phyloP scores from a whole-genome alignment of 225 moss, liverwort and hornwort species.

The Sphagnum tenellum region DNA sequence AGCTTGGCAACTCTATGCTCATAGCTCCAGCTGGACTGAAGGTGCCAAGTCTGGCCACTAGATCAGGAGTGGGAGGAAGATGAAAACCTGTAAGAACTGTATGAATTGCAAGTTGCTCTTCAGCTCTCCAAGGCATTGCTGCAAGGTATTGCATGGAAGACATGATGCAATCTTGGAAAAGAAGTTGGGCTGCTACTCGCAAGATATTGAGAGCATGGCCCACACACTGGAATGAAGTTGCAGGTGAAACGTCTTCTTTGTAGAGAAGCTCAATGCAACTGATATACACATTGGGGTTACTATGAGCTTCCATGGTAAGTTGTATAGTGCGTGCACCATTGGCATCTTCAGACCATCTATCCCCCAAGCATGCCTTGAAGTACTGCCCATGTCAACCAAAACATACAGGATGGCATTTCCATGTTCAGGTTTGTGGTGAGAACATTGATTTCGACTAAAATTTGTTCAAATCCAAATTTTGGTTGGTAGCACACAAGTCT shows the following conservation, averaged over 20 bases:
- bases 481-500: too few species aligned
- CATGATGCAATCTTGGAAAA: too few species aligned
- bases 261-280: too few species aligned
- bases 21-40: neutral
- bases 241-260: too few species aligned
- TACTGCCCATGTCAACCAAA: neutral
- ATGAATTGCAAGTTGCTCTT: neutral
- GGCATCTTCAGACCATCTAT: neutral
- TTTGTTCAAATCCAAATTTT: too few species aligned
- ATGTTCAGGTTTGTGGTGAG: too few species aligned
- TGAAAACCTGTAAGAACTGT: neutral
- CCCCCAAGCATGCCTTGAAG: conserved; percentile 3
- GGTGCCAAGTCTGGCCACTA: neutral
- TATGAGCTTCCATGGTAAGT: neutral
- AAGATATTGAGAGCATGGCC: too few species aligned
- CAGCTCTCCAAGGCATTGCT: conserved; percentile 2
- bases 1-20: neutral
- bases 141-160: too few species aligned
- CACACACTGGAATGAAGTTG: too few species aligned
- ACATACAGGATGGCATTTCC: too few species aligned
- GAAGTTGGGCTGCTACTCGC: too few species aligned
- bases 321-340: neutral
- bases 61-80: conserved; percentile 1
- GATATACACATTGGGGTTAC: neutral
- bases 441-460: too few species aligned